These are phyloP conservation scores for Exophiala xenobiotica DNA, from an alignment of 2,329 filamentous ascomycete genomes.

Conservation along the genomic window DNA sequence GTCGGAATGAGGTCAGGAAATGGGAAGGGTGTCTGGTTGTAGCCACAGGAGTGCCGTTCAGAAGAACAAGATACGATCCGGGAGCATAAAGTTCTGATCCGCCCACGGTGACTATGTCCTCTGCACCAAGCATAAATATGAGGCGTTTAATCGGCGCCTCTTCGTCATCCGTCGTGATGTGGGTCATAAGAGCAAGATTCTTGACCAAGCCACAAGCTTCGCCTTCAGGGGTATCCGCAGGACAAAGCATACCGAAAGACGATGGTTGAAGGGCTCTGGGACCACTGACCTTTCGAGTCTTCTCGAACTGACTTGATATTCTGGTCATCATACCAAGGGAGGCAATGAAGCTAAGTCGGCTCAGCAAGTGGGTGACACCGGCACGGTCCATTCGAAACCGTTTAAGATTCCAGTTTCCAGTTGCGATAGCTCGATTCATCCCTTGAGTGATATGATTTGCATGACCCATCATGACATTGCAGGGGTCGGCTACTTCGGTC, in stretches of 20 bases:
- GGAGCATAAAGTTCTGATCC: slow-evolving; percentile 83
- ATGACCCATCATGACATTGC: slow-evolving; percentile 78
- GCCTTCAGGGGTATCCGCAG: slow-evolving; percentile 96
- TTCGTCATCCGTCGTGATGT: slow-evolving; percentile 95
- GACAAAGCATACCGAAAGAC: slow-evolving; percentile 97
- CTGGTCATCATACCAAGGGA: slow-evolving; percentile 99
- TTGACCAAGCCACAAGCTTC: slow-evolving; percentile 98
- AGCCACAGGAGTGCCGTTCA: slow-evolving; percentile 93
- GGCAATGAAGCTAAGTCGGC: slow-evolving; percentile 91
- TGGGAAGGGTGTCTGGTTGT: slow-evolving; percentile 81
- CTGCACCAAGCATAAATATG: slow-evolving; percentile 81
- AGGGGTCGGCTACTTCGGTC: slow-evolving; percentile 83
- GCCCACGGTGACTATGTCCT: slow-evolving; percentile 74
- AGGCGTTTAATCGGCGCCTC: slow-evolving; percentile 85
- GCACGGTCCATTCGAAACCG: slow-evolving; percentile 98
- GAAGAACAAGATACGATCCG: slow-evolving; percentile 84
- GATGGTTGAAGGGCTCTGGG: slow-evolving; percentile 94
- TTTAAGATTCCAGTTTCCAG: slow-evolving; percentile 96
- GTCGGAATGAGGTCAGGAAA: slow-evolving; percentile 82
- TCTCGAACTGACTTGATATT: slow-evolving; percentile 98
- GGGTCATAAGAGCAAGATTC: slow-evolving; percentile 97
- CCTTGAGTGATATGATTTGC: slow-evolving; percentile 86
- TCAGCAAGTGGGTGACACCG: slow-evolving; percentile 93
- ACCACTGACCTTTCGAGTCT: slow-evolving; percentile 93
- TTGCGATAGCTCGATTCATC: slow-evolving; percentile 94